phyloP scores from a whole-genome alignment of 2,329 filamentous ascomycete species.

The Tolypocladium amazonense region DNA sequence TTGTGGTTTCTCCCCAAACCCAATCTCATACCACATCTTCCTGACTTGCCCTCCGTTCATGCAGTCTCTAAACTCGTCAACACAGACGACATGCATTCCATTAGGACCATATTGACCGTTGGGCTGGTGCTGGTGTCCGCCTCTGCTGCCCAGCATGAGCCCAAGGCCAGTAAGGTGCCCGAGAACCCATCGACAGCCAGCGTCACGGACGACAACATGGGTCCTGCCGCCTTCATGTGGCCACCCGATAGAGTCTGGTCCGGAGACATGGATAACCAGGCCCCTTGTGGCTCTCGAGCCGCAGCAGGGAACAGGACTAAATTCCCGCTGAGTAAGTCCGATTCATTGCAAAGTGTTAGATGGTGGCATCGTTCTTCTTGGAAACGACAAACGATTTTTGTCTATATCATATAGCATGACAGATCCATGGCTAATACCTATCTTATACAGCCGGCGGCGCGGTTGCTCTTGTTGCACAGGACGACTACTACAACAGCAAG shows the following conservation, averaged over 20 bases:
- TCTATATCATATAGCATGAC: not conserved
- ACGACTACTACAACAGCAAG: constrained; percentile 39
- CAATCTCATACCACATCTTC: no score
- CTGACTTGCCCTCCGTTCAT: not conserved
- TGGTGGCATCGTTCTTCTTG: no score
- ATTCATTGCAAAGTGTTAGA: no score
- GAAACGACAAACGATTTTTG: not conserved
- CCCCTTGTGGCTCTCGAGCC: constrained; percentile 38
- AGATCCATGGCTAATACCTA: not conserved
- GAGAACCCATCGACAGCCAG: constrained; percentile 1
- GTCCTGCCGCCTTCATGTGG: constrained; percentile 45
- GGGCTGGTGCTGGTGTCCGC: constrained; percentile 1
- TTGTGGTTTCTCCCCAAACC: not conserved
- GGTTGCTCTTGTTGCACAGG: constrained; percentile 39
- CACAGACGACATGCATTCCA: not conserved
- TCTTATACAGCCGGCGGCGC: constrained; percentile 30
- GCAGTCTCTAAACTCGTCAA: not conserved
- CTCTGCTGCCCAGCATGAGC: not conserved
- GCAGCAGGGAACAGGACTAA: constrained; percentile 29
- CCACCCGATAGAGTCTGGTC: constrained; percentile 40
- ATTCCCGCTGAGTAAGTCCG: constrained; percentile 36
- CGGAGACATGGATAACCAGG: constrained; percentile 36
- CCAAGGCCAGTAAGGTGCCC: not conserved
- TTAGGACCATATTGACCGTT: not conserved
- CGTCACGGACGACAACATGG: constrained; percentile 11